A percentile compares a stretch with the other conserved stretches of the same genome.
Conservation (phyloP, 1,139 yeast genomes). For the Yamadazyma triangularis region DNA sequence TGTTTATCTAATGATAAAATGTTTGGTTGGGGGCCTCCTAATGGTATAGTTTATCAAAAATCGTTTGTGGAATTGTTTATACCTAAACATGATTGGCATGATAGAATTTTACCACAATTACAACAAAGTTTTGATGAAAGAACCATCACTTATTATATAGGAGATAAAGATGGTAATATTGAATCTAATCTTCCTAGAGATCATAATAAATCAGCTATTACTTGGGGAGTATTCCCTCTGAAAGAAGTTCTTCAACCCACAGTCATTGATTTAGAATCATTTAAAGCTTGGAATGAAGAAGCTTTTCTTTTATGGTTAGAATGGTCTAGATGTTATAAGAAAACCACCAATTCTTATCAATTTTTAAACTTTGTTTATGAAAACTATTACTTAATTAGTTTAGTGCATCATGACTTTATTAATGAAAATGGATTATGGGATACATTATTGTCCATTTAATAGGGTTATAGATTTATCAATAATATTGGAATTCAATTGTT, state of each 20-base stretch:
- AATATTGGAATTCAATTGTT: conserved; percentile 21
- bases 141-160: conserved; percentile 65
- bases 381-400: conserved; percentile 70
- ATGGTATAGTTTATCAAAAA: conserved; percentile 89
- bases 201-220: conserved; percentile 65
- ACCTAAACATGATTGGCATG: conserved; percentile 77
- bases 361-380: conserved; percentile 59
- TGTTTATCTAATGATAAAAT: conserved; percentile 74
- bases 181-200: conserved; percentile 50
- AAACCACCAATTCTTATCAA: conserved; percentile 48
- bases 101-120: conserved; percentile 48
- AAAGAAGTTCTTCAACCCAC: conserved; percentile 86
- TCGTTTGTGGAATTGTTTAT: conserved; percentile 83
- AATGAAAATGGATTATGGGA: conserved; percentile 80
- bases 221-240: conserved; percentile 95
- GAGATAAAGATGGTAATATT: conserved; percentile 57
- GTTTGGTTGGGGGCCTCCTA: conserved; percentile 96
- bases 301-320: conserved; percentile 88
- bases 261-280: conserved; percentile 80
- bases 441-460: conserved; percentile 34
- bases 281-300: conserved; percentile 91
- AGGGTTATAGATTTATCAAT: conserved; percentile 33
- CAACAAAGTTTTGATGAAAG: conserved; percentile 35
- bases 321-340: conserved; percentile 81
- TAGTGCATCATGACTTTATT: conserved; percentile 80